These are phyloP conservation scores for Nyssa sinensis DNA, from an alignment of 148 eudicot genomes.

Conservation along the genomic window DNA sequence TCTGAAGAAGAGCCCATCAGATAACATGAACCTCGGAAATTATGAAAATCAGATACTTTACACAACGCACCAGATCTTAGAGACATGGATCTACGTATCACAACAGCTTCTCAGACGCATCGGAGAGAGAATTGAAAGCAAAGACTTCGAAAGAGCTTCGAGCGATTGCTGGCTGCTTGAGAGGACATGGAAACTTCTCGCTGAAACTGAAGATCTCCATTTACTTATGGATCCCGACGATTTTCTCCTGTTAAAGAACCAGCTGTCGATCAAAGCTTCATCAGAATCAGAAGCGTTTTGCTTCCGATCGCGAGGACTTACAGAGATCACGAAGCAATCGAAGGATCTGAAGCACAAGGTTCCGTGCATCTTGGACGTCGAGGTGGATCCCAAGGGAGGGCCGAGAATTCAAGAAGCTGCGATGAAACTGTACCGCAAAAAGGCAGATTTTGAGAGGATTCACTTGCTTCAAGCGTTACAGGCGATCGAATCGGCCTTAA, in stretches of 20 bases:
- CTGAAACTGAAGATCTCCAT: constrained; percentile 51
- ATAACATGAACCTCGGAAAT: constrained; percentile 29
- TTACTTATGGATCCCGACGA: constrained; percentile 68
- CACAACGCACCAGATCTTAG: constrained; percentile 64
- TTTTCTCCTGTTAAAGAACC: constrained; percentile 51
- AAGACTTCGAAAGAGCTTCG: constrained; percentile 36
- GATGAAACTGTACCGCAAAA: constrained; percentile 57
- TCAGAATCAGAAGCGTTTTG: constrained; percentile 55
- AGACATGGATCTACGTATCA: constrained; percentile 57
- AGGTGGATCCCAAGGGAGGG: constrained; percentile 82
- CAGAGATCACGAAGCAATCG: constrained; percentile 46
- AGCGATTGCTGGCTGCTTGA: constrained; percentile 59
- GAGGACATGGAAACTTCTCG: constrained; percentile 57
- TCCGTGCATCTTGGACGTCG: constrained; percentile 58
- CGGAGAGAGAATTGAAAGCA: constrained; percentile 19
- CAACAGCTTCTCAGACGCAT: constrained; percentile 35
- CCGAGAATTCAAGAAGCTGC: constrained; percentile 78
- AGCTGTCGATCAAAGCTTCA: constrained; percentile 46
- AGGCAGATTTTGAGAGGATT: constrained; percentile 41
- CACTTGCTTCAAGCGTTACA: constrained; percentile 75
- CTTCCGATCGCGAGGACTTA: constrained; percentile 54
- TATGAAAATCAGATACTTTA: constrained; percentile 44
- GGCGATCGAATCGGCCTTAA: constrained; percentile 65
- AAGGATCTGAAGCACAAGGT: constrained; percentile 64
- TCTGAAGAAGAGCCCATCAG: constrained; percentile 40